Percentiles rank a stretch among this genome's conserved stretches.
phyloP scores from a whole-genome alignment of 2,329 filamentous ascomycete species.

The Fusarium phyllophilum region DNA sequence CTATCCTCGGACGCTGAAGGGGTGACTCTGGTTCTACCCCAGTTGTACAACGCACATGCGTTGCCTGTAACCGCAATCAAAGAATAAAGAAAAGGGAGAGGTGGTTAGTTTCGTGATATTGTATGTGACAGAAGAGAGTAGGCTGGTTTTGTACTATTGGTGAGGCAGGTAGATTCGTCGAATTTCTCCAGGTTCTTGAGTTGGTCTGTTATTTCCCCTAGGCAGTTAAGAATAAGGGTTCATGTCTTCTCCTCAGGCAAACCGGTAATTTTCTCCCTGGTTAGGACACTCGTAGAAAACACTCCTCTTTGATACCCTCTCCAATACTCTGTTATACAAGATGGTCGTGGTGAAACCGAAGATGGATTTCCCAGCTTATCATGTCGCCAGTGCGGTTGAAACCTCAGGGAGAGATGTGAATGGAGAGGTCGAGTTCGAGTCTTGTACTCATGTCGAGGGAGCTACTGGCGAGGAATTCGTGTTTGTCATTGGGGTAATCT shows the following conservation, averaged over 20 bases:
- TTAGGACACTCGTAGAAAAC: conserved; percentile 31
- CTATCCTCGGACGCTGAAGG: not conserved
- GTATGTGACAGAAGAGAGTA: not conserved
- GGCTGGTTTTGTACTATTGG: not conserved
- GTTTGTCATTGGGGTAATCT: not conserved
- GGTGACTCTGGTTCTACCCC: too few relatives aligned
- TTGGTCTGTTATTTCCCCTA: not conserved
- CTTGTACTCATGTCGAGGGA: conserved; percentile 16
- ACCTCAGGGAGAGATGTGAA: conserved; percentile 25
- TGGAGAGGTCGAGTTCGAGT: conserved; percentile 22
- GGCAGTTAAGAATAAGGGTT: not conserved
- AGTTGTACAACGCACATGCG: not conserved
- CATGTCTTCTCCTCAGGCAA: not conserved
- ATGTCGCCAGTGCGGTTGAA: conserved; percentile 15
- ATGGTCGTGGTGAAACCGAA: conserved; percentile 27
- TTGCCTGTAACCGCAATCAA: not conserved
- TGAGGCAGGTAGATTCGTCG: not conserved
- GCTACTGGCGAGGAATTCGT: conserved; percentile 13
- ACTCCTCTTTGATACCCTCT: conserved; percentile 28
- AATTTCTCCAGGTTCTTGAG: not conserved
- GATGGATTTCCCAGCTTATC: not conserved
- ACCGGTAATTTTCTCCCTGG: conserved; percentile 29
- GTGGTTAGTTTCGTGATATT: too few relatives aligned
- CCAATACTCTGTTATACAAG: conserved; percentile 17
- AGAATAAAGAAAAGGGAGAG: not conserved